These are phyloP conservation scores for Trichoderma atroviride DNA, from an alignment of 2,329 filamentous ascomycete genomes.

Conservation along the genomic window DNA sequence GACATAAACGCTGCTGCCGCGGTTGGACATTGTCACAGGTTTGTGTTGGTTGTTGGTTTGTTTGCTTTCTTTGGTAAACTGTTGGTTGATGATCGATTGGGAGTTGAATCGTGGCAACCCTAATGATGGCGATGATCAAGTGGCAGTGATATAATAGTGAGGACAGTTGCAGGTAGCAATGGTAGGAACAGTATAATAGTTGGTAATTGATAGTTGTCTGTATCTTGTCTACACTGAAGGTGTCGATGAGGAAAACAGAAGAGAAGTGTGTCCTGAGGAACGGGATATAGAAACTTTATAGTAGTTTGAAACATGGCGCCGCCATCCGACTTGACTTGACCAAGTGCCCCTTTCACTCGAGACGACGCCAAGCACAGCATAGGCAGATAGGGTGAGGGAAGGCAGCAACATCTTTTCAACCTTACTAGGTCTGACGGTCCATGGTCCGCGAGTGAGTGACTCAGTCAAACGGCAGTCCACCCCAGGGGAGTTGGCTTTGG, in stretches of 20 bases:
- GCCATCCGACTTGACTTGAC: background rate
- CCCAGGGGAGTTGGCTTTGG: background rate
- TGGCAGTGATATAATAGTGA: background rate
- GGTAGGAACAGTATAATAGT: background rate
- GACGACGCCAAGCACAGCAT: constrained; percentile 1
- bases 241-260: background rate
- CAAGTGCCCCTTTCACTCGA: constrained; percentile 1
- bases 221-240: background rate
- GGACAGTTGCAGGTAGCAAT: background rate
- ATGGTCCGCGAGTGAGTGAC: constrained; percentile 1
- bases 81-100: background rate
- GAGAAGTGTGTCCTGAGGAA: constrained; percentile 16
- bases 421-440: constrained; percentile 20
- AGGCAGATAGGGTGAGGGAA: background rate
- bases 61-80: background rate
- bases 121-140: background rate
- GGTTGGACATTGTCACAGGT: constrained; percentile 21
- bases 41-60: background rate
- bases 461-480: background rate
- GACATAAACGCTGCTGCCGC: constrained; percentile 37
- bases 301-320: background rate
- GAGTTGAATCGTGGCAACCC: background rate
- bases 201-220: background rate
- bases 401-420: background rate
- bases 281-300: background rate